Evolutionary conservation across 192 early-diverging fungal genomes (phyloP).

Genomic region (Coemansia sp.): DNA sequence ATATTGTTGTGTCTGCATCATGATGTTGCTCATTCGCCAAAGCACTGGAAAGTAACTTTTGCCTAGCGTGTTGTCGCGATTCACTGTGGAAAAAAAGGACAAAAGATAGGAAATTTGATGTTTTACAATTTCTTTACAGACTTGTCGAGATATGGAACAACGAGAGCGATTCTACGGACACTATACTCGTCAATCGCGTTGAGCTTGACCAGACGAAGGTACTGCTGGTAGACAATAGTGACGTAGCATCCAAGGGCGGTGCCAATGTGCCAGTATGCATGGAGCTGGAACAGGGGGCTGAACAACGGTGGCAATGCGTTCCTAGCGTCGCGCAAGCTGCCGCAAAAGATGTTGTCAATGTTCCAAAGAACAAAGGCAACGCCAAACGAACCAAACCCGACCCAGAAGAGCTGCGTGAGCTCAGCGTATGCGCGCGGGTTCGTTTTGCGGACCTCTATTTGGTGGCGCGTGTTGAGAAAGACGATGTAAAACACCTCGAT

Average conservation of each 20-base stretch:
- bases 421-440: slow-evolving; percentile 39
- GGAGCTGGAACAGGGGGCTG: slow-evolving; percentile 62
- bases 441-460: slow-evolving; percentile 44
- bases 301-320: slow-evolving; percentile 54
- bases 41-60: background rate
- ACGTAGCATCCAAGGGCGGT: slow-evolving; percentile 62
- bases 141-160: slow-evolving; percentile 55
- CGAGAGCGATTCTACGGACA: slow-evolving; percentile 28
- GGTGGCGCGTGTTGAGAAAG: slow-evolving; percentile 53
- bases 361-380: slow-evolving; percentile 74
- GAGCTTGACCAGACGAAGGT: slow-evolving; percentile 58
- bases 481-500: slow-evolving; percentile 58
- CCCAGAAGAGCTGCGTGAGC: slow-evolving; percentile 40
- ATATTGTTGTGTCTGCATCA: too few relatives aligned
- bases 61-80: background rate
- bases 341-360: slow-evolving; percentile 76
- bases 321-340: slow-evolving; percentile 56
- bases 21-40: background rate
- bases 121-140: slow-evolving; percentile 6
- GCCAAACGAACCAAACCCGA: slow-evolving; percentile 52
- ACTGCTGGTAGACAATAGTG: slow-evolving; percentile 62
- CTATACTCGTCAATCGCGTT: slow-evolving; percentile 41
- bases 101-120: background rate
- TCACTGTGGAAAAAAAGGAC: background rate
- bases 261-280: slow-evolving; percentile 71